A percentile compares a stretch with the other conserved stretches of the same genome.
Evolutionary conservation across 140 eudicot species (phyloP).

Genomic region (Oenanthe javanica): DNA sequence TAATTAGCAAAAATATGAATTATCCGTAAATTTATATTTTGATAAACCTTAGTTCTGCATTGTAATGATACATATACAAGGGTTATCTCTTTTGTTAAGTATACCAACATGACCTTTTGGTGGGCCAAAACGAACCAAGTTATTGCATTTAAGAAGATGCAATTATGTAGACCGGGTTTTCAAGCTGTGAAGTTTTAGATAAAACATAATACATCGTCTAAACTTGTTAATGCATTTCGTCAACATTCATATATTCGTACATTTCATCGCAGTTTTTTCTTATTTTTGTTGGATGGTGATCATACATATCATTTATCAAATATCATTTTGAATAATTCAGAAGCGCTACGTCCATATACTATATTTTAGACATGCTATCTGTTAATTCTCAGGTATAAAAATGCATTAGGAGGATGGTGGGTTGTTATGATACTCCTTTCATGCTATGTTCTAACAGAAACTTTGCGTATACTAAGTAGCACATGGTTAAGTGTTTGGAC

Average conservation of each 20-base stretch:
- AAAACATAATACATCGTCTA: background rate
- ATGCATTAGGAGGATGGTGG: constrained; percentile 88
- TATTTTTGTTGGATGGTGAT: background rate
- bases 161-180: background rate
- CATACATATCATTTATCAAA: background rate
- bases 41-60: background rate
- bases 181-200: background rate
- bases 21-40: background rate
- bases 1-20: too few relatives aligned
- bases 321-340: too few relatives aligned
- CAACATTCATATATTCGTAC: background rate
- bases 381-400: constrained; percentile 53
- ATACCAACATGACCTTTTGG: background rate
- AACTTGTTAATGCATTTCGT: background rate
- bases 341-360: background rate
- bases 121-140: background rate
- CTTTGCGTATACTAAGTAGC: constrained; percentile 74
- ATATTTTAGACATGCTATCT: background rate
- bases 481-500: constrained; percentile 98
- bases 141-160: background rate
- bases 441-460: constrained; percentile 69
- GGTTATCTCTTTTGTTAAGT: background rate
- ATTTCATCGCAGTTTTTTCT: background rate
- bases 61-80: background rate
- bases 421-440: constrained; percentile 58